Base-by-base conservation (phyloP, 1,139 yeast species). In the Kurtzmaniella quercitrusa region DNA sequence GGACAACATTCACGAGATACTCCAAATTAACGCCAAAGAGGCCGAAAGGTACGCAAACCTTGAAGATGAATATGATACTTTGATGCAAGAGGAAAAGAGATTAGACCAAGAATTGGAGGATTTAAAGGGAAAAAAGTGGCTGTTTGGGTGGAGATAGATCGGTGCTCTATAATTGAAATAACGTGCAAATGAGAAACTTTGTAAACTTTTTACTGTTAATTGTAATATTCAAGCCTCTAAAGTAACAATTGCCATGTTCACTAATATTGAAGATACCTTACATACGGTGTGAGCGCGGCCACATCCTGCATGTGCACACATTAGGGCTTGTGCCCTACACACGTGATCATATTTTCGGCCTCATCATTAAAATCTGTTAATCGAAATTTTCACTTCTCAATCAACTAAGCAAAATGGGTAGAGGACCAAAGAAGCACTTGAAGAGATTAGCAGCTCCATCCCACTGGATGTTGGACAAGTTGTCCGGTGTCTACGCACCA, bases 381-480 rank as follows among this genome's bases (percentile, higher is more conserved):
- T 14, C 20, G 32, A 22, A 23, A 5, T 26, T 17, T 38, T 35
- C 38, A 33, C 38, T 26, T 18, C 14, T 19, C 22, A n/a, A 19
- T 5, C 15, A 32, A 34, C 37, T 34, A 37, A 46, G 39, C 50
- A 56, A 52, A 47, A 56, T 56, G 60, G 60, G 52, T 50, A 56
- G 60, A 56, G 60, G 60, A 46, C 60, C 60, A 55, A 66, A 65
- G 68, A 67, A 67, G 63, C 72, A 66, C 53, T 62, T 66, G 57
- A 42, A 42, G 45, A 42, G 72, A 66, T 66, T 67, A 60, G 71
- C 71, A 54, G 73, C 73, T 50, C 99, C 99, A 82, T 86, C 91
- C 82, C 98, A 94, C 86, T 94, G 98, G 98, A 88, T 94, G 95
- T 87, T 94, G 83, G 98, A 93, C 95, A 94, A 94, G 82, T 82